Base-by-base conservation (phyloP, 2,329 filamentous ascomycete species). In the Ophiostoma pallidulum region DNA sequence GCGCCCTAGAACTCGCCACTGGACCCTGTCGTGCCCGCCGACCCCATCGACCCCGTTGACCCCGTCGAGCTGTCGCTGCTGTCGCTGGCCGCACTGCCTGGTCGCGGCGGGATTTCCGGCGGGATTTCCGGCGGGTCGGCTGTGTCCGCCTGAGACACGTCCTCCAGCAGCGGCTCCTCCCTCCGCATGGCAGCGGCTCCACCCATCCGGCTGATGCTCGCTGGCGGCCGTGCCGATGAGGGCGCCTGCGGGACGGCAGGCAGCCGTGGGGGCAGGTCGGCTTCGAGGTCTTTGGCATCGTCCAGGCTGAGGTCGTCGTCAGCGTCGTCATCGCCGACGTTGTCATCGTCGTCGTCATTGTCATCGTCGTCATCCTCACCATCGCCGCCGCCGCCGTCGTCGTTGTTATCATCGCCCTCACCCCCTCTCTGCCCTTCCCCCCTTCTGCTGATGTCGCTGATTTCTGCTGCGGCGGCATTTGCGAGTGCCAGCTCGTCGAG, bases 121-220 rank as follows among this genome's bases (percentile, higher is more conserved):
- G 38, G 42, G 2, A 28, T 20, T n/a, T 24, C n/a, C 6, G 28
- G n/a, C 12, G 16, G 14, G 13, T 8, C 62, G 55, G 4, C 56
- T 57, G 29, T 56, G 56, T 2, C 53, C 51, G 10, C 57, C 56
- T 33, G 44, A 51, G 36, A 57, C 59, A 35, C 64, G n/a, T n/a
- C n/a, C n/a, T n/a, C n/a, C n/a, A n/a, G n/a, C 29, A 10, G n/a
- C 14, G 16, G 9, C 2, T 4, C 32, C 6, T 41, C 16, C 29
- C 24, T 8, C 16, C 29, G 62, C 55, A 68, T 66, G 67, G 70
- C 71, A 16, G 67, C 59, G 20, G 69, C 63, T 20, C 67, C 64
- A n/a, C 67, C 68, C 49, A 72, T 57, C 42, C 54, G 35, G 52
- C 49, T 59, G 55, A 40, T 49, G 45, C 50, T 46, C 14, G 41